Evolutionary conservation across 2,329 filamentous ascomycete genomes (phyloP), one percentile per base, ranked within the genome.

Genomic region (Cadophora sp.): DNA sequence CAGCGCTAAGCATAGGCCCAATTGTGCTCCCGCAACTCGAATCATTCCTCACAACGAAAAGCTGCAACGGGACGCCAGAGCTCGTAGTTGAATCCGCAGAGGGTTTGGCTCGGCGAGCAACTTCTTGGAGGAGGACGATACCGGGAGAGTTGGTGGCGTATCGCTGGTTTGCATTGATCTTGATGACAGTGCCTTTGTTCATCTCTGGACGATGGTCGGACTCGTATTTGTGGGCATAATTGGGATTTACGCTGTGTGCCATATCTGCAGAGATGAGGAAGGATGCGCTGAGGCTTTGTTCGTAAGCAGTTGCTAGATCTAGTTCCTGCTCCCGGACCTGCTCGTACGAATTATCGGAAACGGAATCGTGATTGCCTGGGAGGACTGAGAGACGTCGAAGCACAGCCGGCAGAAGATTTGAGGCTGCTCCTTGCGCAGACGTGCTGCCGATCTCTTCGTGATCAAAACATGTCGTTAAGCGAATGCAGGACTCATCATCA

Each of bases 261-360:
- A 99, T 98, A 79, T 99, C 96, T 63, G 96, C 96, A 6, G 93
- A 97, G 71, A 99, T 86, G 68, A 99, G 89, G 86, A 99, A 97
- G 1, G 94, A 97, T 31, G 91, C 92, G 6, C 94, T 88, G 63
- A 97, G 86, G 1, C 93, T 96, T 83, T 98, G 95, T 82, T 99
- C 96, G 79, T 94, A 97, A 40, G 94, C 93, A 1, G 94, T 97
- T 7, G 89, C 83, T 16, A 91, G 82, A 73, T 92, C 89, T 26
- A 83, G 81, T 14, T 91, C 88, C 24, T 81, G 80, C 68, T 87
- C 84, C 43, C 82, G 80, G n/a, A 82, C 69, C 66, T 83, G 80
- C 72, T 91, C 89, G 79, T 91, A 93, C 1, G 88, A 89, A 70
- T 86, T 85, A 72, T 92, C 88, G 19, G 86, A 89, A 29, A 79